Conservation (phyloP, 305 asterid species). For the Salvia sclarea region DNA sequence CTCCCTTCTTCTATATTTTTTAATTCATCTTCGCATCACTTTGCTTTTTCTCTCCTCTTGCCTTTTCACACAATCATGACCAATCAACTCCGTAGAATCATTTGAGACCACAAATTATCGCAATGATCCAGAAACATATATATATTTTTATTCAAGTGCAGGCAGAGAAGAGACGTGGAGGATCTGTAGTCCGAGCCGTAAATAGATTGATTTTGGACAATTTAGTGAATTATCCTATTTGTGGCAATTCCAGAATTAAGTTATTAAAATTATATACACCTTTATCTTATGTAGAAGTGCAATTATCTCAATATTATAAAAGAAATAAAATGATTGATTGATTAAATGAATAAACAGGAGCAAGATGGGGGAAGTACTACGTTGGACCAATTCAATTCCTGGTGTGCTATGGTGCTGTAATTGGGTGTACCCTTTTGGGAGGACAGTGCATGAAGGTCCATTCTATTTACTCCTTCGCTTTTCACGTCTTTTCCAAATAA, state of each 20-base stretch:
- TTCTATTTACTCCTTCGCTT: too few species aligned
- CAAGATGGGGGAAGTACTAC: conserved; percentile 68
- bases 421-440: conserved; percentile 74
- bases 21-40: too few species aligned
- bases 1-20: neutral
- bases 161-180: conserved; percentile 1
- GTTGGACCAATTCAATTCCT: conserved; percentile 87
- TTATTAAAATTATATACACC: too few species aligned
- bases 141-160: neutral
- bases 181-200: neutral
- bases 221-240: neutral
- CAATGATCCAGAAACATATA: neutral
- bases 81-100: neutral
- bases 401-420: conserved; percentile 95
- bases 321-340: neutral
- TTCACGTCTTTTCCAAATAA: too few species aligned
- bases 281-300: neutral
- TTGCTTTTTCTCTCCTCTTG: too few species aligned
- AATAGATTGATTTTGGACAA: neutral
- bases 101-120: neutral
- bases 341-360: conserved; percentile 44
- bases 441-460: conserved; percentile 89
- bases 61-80: too few species aligned
- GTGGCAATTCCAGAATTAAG: neutral
- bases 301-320: neutral